Evolutionary conservation across 2,329 filamentous ascomycete genomes (phyloP).

Genomic region (Alternaria brassicicola): DNA sequence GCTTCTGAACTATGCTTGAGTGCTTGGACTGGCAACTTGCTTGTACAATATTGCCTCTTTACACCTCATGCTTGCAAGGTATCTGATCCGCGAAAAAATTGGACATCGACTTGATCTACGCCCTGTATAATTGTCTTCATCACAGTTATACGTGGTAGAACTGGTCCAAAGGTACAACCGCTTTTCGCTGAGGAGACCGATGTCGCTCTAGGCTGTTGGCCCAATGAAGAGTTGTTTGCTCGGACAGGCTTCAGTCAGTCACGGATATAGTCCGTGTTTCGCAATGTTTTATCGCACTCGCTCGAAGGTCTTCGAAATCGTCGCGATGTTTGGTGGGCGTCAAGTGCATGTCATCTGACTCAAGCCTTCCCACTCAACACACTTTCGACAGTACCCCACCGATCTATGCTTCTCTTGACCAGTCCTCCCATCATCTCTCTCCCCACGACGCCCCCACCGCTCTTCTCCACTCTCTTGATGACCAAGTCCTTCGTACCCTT

Average conservation of each 20-base stretch:
- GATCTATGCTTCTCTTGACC: slow-evolving; percentile 63
- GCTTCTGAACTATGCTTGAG: not conserved
- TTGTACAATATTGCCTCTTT: not conserved
- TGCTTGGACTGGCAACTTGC: not conserved
- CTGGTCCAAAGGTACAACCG: not conserved
- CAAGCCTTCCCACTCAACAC: slow-evolving; percentile 23
- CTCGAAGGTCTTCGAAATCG: not conserved
- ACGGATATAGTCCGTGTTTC: fast-evolving
- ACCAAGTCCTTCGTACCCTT: slow-evolving; percentile 72
- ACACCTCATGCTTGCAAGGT: not conserved
- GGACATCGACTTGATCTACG: not conserved
- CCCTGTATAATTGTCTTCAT: not conserved
- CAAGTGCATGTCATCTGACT: not conserved
- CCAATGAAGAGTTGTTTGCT: not conserved
- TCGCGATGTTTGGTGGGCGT: not conserved
- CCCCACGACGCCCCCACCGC: slow-evolving; percentile 75
- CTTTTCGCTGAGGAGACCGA: not conserved
- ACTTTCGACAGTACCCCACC: slow-evolving; percentile 66
- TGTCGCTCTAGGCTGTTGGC: not conserved
- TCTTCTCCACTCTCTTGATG: slow-evolving; percentile 77
- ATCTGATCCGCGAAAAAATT: too few species aligned
- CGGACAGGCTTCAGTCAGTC: not conserved
- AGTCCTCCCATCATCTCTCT: slow-evolving; percentile 66
- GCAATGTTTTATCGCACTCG: not conserved
- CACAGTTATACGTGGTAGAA: not conserved